Conservation (phyloP, 192 early-diverging fungal species). For the Funneliformis geosporum region DNA sequence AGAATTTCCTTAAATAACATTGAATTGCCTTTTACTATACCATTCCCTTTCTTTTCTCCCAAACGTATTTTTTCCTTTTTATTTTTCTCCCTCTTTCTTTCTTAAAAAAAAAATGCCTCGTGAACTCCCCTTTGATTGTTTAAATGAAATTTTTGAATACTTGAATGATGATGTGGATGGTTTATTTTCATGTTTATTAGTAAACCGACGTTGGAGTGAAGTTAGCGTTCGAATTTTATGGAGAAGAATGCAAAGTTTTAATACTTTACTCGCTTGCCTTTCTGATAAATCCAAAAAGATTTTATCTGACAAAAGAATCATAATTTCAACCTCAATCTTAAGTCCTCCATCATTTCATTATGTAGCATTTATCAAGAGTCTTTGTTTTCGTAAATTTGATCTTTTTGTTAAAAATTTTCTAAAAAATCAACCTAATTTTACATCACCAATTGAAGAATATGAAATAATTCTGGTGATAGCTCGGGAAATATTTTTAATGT, state of each 20-base stretch:
- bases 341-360: not conserved
- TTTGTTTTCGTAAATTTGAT: not conserved
- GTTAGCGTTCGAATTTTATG: not conserved
- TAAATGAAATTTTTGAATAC: not conserved
- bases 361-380: not conserved
- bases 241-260: not conserved
- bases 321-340: not conserved
- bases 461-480: not conserved
- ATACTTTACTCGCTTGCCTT: not conserved
- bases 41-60: too few species aligned
- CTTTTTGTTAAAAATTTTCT: not conserved
- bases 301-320: not conserved
- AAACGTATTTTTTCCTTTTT: too few species aligned
- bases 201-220: not conserved
- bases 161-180: not conserved
- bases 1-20: too few species aligned
- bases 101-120: too few species aligned
- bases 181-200: not conserved
- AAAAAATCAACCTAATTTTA: not conserved
- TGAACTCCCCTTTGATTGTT: too few species aligned
- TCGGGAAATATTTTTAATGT: not conserved
- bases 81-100: too few species aligned
- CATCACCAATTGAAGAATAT: not conserved
- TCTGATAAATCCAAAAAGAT: not conserved
- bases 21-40: too few species aligned